phyloP scores from a whole-genome alignment of 495 filamentous ascomycete genomes.

The Immersiella caudata region DNA sequence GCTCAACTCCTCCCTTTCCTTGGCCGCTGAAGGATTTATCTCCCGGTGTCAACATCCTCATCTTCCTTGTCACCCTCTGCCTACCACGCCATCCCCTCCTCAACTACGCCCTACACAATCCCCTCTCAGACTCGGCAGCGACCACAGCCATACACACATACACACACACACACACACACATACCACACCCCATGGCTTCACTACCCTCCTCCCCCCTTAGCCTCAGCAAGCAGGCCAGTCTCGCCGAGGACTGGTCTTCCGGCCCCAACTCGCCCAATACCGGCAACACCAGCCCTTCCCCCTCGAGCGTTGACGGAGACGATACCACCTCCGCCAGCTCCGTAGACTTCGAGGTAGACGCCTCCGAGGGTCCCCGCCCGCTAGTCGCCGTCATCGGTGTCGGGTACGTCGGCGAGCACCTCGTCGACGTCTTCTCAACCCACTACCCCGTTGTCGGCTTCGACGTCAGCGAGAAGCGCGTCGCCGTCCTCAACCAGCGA shows the following conservation, averaged over 20 bases:
- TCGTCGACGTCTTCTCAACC: slow-evolving; percentile 35
- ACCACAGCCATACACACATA: no score
- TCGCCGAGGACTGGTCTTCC: neutral
- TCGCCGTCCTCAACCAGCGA: slow-evolving; percentile 19
- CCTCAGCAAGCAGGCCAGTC: neutral
- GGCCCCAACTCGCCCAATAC: neutral
- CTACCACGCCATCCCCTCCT: neutral
- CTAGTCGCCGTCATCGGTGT: slow-evolving; percentile 43
- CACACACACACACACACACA: neutral
- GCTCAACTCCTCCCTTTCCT: neutral
- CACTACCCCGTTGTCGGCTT: slow-evolving; percentile 39
- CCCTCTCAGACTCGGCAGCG: no score
- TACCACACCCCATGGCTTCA: neutral
- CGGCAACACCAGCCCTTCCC: neutral
- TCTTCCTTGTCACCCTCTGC: neutral
- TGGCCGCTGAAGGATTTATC: neutral
- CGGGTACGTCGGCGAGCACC: slow-evolving; percentile 43
- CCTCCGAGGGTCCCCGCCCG: slow-evolving; percentile 15
- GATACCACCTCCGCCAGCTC: neutral
- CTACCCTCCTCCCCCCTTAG: neutral
- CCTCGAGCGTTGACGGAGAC: neutral
- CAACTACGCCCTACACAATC: no score
- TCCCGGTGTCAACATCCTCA: neutral
- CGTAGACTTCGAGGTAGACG: neutral
- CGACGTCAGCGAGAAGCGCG: slow-evolving; percentile 36